A percentile compares a stretch with the other conserved stretches of the same genome.
Conservation (phyloP, 2,329 filamentous ascomycete species). For the Fusarium incarnatum region DNA sequence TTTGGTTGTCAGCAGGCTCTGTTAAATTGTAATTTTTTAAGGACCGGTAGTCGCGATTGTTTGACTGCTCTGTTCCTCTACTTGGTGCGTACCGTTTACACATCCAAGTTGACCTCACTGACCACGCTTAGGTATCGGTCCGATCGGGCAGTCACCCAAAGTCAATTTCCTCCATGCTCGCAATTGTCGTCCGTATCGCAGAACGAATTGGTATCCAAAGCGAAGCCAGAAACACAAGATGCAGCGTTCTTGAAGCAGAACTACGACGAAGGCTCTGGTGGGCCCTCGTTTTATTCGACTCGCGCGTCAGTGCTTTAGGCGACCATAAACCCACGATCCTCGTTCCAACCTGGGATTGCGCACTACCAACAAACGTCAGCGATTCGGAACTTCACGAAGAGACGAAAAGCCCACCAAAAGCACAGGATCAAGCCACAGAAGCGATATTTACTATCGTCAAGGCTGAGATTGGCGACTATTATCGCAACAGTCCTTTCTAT, state of each 20-base stretch:
- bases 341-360: conserved; percentile 56
- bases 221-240: conserved; percentile 53
- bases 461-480: conserved; percentile 54
- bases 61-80: conserved; percentile 69
- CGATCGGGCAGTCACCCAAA: conserved; percentile 58
- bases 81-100: conserved; percentile 55
- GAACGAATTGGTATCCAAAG: conserved; percentile 66
- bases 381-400: conserved; percentile 60
- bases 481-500: conserved; percentile 51
- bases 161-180: conserved; percentile 64
- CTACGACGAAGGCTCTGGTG: conserved; percentile 73
- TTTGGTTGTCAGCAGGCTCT: conserved; percentile 66
- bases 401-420: conserved; percentile 51
- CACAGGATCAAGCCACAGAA: conserved; percentile 53
- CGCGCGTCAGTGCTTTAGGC: conserved; percentile 65
- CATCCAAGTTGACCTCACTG: neutral
- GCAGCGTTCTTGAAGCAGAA: conserved; percentile 63
- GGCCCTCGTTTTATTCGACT: conserved; percentile 68
- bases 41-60: conserved; percentile 62
- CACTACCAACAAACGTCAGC: conserved; percentile 57
- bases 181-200: conserved; percentile 67
- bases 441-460: conserved; percentile 57
- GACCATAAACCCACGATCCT: conserved; percentile 50
- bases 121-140: conserved; percentile 59
- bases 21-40: conserved; percentile 61